Evolutionary conservation across 768 basidiomycete species (phyloP).

Genomic region (Cubamyces sp.): DNA sequence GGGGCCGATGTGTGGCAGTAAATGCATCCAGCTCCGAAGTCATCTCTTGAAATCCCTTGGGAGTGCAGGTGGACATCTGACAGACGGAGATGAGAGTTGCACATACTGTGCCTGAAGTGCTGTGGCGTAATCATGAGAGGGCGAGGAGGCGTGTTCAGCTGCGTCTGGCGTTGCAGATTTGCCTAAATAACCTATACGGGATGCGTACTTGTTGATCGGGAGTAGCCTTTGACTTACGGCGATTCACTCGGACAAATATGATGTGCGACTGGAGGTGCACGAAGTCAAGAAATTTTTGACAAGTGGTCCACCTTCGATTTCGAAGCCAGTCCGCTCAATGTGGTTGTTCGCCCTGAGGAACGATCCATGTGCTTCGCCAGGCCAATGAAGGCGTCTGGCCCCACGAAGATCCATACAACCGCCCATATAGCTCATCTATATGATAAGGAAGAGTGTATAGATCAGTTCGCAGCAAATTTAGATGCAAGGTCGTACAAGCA

Average conservation of each 20-base stretch:
- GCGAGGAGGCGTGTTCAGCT: background rate
- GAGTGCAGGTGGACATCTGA: background rate
- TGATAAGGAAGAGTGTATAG: background rate
- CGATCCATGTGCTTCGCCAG: background rate
- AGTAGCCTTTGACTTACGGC: no score
- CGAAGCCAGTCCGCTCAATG: no score
- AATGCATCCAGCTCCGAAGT: background rate
- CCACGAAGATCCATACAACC: background rate
- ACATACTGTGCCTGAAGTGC: background rate
- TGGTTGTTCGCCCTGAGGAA: no score
- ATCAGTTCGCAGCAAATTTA: background rate
- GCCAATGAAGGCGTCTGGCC: background rate
- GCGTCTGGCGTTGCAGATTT: background rate
- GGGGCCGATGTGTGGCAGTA: background rate
- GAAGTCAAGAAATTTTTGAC: no score
- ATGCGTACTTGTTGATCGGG: no score
- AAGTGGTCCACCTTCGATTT: no score
- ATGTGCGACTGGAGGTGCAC: no score
- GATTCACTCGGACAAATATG: no score
- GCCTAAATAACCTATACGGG: no score
- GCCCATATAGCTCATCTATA: background rate
- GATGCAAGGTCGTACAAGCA: background rate
- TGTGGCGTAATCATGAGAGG: background rate
- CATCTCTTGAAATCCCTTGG: no score
- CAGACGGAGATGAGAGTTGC: background rate